Evolutionary conservation across 352 stramenopile species (phyloP).

Genomic region (Globisporangium iwayamae): DNA sequence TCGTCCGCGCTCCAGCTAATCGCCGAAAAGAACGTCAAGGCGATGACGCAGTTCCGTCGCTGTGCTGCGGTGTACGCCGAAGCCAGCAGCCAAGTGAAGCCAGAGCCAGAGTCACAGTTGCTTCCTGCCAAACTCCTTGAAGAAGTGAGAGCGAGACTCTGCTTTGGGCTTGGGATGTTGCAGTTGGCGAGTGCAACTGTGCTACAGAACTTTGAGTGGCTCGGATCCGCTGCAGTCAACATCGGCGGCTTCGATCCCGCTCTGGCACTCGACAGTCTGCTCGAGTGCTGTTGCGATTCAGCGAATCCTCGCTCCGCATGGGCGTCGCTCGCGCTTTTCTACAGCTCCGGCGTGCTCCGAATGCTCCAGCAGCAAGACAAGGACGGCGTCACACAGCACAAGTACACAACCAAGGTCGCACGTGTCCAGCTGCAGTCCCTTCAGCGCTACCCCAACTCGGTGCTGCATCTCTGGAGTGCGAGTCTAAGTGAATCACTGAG

Average conservation of each 20-base stretch:
- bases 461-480: constrained; percentile 39
- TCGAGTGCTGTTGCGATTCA: constrained; percentile 16
- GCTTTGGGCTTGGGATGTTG: constrained; percentile 31
- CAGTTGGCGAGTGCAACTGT: constrained; percentile 26
- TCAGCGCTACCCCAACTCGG: constrained; percentile 22
- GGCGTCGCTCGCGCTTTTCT: constrained; percentile 30
- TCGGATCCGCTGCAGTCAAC: constrained; percentile 18
- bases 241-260: constrained; percentile 19
- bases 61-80: constrained; percentile 23
- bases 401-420: constrained; percentile 7
- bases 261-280: constrained; percentile 25
- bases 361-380: constrained; percentile 21
- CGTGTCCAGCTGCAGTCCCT: constrained; percentile 15
- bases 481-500: constrained; percentile 8
- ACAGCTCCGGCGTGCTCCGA: constrained; percentile 24
- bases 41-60: constrained; percentile 24
- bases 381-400: background rate
- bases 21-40: constrained; percentile 25
- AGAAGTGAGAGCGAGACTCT: constrained; percentile 20
- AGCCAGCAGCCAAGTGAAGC: constrained; percentile 20
- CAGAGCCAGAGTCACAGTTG: background rate
- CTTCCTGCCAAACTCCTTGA: constrained; percentile 15
- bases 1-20: constrained; percentile 25
- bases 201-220: constrained; percentile 28
- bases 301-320: constrained; percentile 23